Evolutionary conservation across 2,329 filamentous ascomycete genomes (phyloP), one percentile per base, ranked within the genome.

Genomic region (Arthrobotrys musiformis): DNA sequence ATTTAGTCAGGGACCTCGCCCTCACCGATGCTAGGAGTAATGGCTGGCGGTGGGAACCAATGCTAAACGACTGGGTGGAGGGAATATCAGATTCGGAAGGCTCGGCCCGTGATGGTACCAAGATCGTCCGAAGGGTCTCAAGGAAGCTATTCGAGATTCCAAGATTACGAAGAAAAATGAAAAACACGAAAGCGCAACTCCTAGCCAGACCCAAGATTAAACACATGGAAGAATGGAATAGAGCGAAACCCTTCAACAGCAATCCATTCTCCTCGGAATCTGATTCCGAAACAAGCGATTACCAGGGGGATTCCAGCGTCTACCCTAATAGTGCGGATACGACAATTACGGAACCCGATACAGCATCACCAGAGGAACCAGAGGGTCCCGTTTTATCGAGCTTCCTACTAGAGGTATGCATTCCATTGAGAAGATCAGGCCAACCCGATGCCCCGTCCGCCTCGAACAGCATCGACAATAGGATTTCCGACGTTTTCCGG

Each of bases 31-130:
- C 50, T 22, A 66, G 42, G 26, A 70, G 56, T 17, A 67, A 40
- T 24, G 66, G 66, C n/a, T 77, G 73, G 73, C 60, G 63, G 13
- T 77, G 70, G 35, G 73, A 77, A n/a, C 73, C 73, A 24, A 77
- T 77, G 73, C 33, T 77, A 13, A 77, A 77, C 26, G 73, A 77
- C 17, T 77, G 66, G 66, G 73, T 77, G 0, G 73, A 77, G 28
- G 66, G 64, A n/a, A 46, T 50, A n/a, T 30, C 50, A 1, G 66
- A 46, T 19, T 58, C 64, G 15, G 54, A 70, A 33, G 30, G 24
- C 3, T 13, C 24, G 4, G 30, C 24, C n/a, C 17, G 28, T 22
- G 37, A 64, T 6, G 37, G 13, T 7, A 24, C 19, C 17, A 66
- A 33, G 22, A 35, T 42, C 0, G 35, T 35, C 13, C 62, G 37